phyloP scores from a whole-genome alignment of 1,284 basidiomycete genomes.

The Trichosporon sp. region DNA sequence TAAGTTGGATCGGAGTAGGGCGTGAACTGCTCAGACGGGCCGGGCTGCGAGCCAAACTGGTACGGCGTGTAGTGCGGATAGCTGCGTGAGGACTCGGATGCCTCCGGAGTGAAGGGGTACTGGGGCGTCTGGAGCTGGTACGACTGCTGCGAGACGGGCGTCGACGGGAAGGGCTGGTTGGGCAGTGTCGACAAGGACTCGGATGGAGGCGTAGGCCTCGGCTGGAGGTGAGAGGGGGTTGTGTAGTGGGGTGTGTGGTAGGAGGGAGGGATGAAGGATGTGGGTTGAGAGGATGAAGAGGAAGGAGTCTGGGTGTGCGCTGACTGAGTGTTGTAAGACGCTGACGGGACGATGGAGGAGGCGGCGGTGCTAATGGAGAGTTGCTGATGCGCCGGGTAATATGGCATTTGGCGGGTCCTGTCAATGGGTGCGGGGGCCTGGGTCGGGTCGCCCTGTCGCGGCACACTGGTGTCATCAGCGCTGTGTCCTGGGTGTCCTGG shows the following conservation, averaged over 20 bases:
- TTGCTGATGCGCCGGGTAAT: neutral
- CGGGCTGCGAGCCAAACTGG: neutral
- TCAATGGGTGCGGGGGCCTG: neutral
- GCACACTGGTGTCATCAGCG: neutral
- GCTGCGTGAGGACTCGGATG: conserved; percentile 1
- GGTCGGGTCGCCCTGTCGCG: neutral
- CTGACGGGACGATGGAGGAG: neutral
- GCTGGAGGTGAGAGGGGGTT: conserved; percentile 21
- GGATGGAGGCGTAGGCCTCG: neutral
- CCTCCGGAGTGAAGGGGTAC: conserved; percentile 1
- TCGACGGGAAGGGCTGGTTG: conserved; percentile 7
- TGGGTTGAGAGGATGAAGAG: neutral
- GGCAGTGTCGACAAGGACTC: conserved; percentile 12
- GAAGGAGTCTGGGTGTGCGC: neutral
- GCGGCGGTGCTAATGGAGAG: neutral
- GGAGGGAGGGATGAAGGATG: neutral
- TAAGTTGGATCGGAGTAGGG: neutral
- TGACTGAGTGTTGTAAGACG: conserved; percentile 5
- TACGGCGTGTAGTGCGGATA: neutral
- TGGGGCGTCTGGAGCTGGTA: conserved; percentile 8
- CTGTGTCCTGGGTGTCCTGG: neutral
- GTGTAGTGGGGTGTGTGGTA: conserved; percentile 16
- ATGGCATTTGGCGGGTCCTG: neutral
- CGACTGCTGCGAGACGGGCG: neutral
- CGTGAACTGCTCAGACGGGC: neutral